These are phyloP conservation scores for Phytophthora palmivora DNA, from an alignment of 352 stramenopile genomes.

Conservation along the genomic window DNA sequence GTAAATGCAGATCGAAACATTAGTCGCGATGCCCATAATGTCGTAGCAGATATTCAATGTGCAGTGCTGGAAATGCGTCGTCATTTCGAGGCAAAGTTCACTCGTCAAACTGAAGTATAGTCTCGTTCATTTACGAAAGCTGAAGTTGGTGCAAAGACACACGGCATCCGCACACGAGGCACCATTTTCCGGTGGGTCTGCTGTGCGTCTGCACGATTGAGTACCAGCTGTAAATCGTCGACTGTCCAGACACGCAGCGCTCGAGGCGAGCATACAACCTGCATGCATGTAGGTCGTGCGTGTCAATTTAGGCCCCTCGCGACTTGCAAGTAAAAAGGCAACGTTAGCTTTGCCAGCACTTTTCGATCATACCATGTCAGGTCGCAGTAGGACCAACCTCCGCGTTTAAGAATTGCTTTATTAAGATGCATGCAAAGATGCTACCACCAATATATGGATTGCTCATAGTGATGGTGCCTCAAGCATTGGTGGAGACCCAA, in stretches of 20 bases:
- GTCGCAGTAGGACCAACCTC: conserved; percentile 11
- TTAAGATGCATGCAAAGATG: conserved; percentile 29
- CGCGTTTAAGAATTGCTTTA: conserved; percentile 25
- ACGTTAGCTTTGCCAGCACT: conserved; percentile 6
- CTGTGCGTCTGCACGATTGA: conserved; percentile 1
- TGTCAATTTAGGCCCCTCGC: too few species aligned
- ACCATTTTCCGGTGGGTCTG: conserved; percentile 21
- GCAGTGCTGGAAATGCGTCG: too few species aligned
- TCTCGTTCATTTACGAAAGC: too few species aligned
- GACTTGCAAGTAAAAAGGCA: too few species aligned
- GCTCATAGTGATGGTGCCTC: conserved; percentile 17
- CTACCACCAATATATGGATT: conserved; percentile 20
- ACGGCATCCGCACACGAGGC: conserved; percentile 7
- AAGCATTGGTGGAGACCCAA: conserved; percentile 2
- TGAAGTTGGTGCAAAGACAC: conserved; percentile 19
- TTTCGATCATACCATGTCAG: too few species aligned
- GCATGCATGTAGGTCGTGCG: neutral
- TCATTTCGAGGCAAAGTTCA: too few species aligned
- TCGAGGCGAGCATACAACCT: conserved; percentile 20
- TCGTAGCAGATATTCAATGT: too few species aligned
- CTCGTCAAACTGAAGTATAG: conserved; percentile 21
- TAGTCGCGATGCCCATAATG: too few species aligned
- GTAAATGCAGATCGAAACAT: too few species aligned
- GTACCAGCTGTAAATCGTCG: conserved; percentile 9
- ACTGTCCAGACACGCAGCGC: conserved; percentile 16